phyloP scores from a whole-genome alignment of 2,329 filamentous ascomycete species.

The Metarhizium rileyi region DNA sequence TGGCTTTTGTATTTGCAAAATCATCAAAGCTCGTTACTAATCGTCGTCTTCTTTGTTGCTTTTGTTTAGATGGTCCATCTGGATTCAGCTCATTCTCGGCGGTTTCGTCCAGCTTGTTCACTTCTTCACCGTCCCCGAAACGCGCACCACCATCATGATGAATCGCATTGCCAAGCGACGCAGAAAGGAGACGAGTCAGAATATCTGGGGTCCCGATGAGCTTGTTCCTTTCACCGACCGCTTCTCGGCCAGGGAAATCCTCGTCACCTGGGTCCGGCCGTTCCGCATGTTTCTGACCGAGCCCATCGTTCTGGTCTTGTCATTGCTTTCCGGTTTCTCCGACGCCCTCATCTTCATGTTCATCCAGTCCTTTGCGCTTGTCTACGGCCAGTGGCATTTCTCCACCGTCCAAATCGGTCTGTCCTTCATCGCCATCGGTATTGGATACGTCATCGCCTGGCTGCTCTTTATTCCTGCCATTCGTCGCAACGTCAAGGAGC shows the following conservation, averaged over 20 bases:
- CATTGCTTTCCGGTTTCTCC: slow-evolving; percentile 61
- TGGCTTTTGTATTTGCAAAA: no score
- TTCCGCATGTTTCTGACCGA: slow-evolving; percentile 67
- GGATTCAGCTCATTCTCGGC: slow-evolving; percentile 77
- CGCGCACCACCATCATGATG: slow-evolving; percentile 66
- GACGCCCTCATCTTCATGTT: slow-evolving; percentile 73
- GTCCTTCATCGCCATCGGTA: slow-evolving; percentile 54
- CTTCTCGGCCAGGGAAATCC: slow-evolving; percentile 48
- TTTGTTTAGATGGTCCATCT: slow-evolving; percentile 51
- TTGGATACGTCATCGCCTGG: slow-evolving; percentile 58
- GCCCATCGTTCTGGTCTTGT: slow-evolving; percentile 62
- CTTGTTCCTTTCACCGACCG: slow-evolving; percentile 49
- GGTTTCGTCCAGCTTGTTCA: slow-evolving; percentile 58
- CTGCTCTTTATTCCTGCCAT: slow-evolving; percentile 48
- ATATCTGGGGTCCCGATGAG: slow-evolving; percentile 66
- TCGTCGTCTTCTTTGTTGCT: no score
- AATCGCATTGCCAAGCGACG: slow-evolving; percentile 69
- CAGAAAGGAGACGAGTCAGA: slow-evolving; percentile 47
- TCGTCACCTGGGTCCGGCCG: slow-evolving; percentile 49
- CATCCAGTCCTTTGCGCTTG: slow-evolving; percentile 59
- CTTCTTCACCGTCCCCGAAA: slow-evolving; percentile 65
- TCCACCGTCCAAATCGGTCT: slow-evolving; percentile 45
- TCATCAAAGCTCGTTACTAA: no score
- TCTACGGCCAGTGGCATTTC: slow-evolving; percentile 59
- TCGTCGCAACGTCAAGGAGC: slow-evolving; percentile 40